A percentile compares a stretch with the other conserved stretches of the same genome.
These are phyloP conservation scores for Lathyrus sativus DNA, from an alignment of 306 rosid genomes.

Conservation along the genomic window DNA sequence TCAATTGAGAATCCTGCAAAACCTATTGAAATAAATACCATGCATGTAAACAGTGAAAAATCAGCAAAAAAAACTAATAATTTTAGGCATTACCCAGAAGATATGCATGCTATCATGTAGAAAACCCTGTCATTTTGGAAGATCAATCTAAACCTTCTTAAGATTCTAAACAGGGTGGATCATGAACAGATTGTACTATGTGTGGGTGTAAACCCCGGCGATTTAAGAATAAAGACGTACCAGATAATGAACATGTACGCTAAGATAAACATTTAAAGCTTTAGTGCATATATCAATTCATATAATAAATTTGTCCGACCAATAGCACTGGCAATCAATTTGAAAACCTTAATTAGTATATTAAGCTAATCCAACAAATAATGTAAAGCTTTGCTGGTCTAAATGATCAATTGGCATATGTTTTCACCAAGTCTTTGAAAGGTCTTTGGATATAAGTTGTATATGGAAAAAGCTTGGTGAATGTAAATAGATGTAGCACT, in stretches of 20 bases:
- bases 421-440: not conserved
- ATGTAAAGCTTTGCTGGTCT: not conserved
- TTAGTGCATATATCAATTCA: slow-evolving; percentile 4
- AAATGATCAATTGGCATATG: not conserved
- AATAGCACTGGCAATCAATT: slow-evolving; percentile 3
- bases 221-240: not conserved
- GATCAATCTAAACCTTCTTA: slow-evolving; percentile 11
- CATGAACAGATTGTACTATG: not conserved
- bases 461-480: not conserved
- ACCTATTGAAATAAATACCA: slow-evolving; percentile 25
- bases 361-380: not conserved
- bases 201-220: not conserved
- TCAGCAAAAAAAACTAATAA: not conserved
- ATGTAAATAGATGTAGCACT: not conserved
- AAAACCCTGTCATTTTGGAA: slow-evolving; percentile 4
- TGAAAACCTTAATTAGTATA: slow-evolving; percentile 11
- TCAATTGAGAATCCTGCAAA: slow-evolving; percentile 75
- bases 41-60: slow-evolving; percentile 5
- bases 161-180: slow-evolving; percentile 20
- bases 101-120: slow-evolving; percentile 4
- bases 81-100: not conserved
- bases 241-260: slow-evolving; percentile 4
- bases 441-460: not conserved
- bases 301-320: not conserved
- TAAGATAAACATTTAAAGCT: slow-evolving; percentile 2